These are phyloP conservation scores for Globisporangium paroecandrum DNA, from an alignment of 352 stramenopile species.

Conservation along the genomic window DNA sequence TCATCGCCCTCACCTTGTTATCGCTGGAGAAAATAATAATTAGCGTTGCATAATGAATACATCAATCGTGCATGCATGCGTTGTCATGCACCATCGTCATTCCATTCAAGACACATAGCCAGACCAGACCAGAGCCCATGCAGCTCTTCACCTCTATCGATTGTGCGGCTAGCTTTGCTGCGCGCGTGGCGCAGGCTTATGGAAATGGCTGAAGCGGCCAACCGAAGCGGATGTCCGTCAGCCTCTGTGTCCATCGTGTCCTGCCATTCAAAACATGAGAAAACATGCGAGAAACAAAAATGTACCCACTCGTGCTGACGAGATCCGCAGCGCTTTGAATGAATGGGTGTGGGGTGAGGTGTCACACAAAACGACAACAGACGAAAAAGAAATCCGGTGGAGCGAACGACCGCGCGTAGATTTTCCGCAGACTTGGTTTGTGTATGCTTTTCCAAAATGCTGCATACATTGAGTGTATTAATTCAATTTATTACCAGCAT, in stretches of 20 bases:
- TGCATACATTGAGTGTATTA: neutral
- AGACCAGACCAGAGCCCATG: neutral
- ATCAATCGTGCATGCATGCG: no score
- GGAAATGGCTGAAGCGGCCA: no score
- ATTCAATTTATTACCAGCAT: neutral
- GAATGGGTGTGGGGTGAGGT: neutral
- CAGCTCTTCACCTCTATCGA: neutral
- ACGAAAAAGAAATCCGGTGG: constrained; percentile 10
- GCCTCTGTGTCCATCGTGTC: no score
- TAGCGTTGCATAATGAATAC: no score
- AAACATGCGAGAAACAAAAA: no score
- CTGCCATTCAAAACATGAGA: no score
- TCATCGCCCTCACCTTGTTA: neutral
- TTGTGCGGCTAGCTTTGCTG: no score
- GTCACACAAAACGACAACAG: constrained; percentile 12
- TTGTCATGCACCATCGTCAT: no score
- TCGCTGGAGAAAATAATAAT: neutral
- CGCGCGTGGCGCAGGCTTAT: no score
- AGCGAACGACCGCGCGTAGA: neutral
- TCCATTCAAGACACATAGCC: neutral
- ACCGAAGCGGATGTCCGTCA: no score
- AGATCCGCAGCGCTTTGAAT: neutral
- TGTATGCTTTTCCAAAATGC: neutral
- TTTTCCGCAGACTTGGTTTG: neutral
- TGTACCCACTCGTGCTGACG: no score